These are phyloP conservation scores for Pleurotus sapidus DNA, from an alignment of 768 basidiomycete species.

Conservation along the genomic window DNA sequence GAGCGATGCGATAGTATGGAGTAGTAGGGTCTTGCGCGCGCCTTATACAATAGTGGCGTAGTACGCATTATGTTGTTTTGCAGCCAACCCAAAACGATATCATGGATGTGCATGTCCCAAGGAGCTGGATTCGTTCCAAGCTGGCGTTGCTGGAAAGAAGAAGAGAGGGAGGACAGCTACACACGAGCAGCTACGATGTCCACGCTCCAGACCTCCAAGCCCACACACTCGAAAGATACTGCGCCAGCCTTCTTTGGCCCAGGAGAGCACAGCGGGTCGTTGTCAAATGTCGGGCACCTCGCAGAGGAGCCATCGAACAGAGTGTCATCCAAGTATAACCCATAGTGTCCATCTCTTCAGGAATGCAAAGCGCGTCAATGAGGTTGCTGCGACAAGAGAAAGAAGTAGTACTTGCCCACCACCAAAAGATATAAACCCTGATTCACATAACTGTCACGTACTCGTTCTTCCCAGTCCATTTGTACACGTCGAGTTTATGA, in stretches of 20 bases:
- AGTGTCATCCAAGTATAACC: constrained; percentile 81
- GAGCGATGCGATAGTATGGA: no score
- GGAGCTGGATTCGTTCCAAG: no score
- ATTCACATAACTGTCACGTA: constrained; percentile 88
- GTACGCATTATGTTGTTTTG: no score
- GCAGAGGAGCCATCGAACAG: constrained; percentile 85
- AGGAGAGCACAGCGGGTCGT: constrained; percentile 73
- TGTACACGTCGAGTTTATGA: constrained; percentile 56
- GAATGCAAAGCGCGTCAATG: background rate
- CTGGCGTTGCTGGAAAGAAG: no score
- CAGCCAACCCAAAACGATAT: no score
- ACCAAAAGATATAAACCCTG: constrained; percentile 80
- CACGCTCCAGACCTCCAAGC: constrained; percentile 88
- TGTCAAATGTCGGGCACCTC: constrained; percentile 81
- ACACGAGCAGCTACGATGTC: constrained; percentile 31
- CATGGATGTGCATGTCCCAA: no score
- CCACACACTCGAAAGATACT: constrained; percentile 85
- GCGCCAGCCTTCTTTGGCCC: constrained; percentile 43
- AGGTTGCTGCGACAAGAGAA: constrained; percentile 6
- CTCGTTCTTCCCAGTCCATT: constrained; percentile 86
- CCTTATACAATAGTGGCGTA: no score
- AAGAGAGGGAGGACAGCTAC: no score
- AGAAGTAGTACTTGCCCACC: constrained; percentile 67
- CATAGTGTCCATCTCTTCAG: constrained; percentile 81
- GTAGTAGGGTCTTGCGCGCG: no score